Conservation (phyloP, 2,329 filamentous ascomycete genomes). For the Fusarium compactum region DNA sequence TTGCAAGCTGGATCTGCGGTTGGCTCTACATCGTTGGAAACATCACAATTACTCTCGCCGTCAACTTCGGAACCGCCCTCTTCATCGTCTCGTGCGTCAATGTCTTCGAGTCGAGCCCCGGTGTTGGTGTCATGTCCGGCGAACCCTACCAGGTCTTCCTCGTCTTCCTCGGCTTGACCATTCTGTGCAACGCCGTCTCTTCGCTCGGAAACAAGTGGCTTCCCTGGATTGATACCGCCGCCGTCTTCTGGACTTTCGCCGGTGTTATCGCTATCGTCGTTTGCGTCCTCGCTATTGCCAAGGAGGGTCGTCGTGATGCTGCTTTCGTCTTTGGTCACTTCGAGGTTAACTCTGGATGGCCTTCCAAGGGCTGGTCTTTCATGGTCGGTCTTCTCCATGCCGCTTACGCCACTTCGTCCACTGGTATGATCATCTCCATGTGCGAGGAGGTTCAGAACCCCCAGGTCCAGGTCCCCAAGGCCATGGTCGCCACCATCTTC, state of each 20-base stretch:
- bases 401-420: conserved; percentile 79
- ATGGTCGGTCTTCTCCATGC: conserved; percentile 78
- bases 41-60: conserved; percentile 84
- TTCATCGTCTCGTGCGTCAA: conserved; percentile 68
- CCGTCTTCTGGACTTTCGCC: conserved; percentile 80
- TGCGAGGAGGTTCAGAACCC: conserved; percentile 78
- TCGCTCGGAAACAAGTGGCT: conserved; percentile 75
- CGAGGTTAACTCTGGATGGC: conserved; percentile 76
- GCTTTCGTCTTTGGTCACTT: conserved; percentile 76
- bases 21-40: conserved; percentile 85
- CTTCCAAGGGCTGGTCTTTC: conserved; percentile 75
- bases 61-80: conserved; percentile 82
- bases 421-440: conserved; percentile 85
- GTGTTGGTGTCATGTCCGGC: conserved; percentile 59
- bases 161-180: conserved; percentile 76
- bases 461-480: conserved; percentile 76
- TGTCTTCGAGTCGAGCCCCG: conserved; percentile 62
- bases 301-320: conserved; percentile 73
- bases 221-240: conserved; percentile 76
- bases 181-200: conserved; percentile 74
- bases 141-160: conserved; percentile 75
- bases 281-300: conserved; percentile 73
- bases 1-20: conserved; percentile 78
- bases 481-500: conserved; percentile 75
- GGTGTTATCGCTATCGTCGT: conserved; percentile 75